Evolutionary conservation across 768 basidiomycete species (phyloP), one percentile per base, ranked within the genome.

Genomic region (Cystofilobasidium ferigula): DNA sequence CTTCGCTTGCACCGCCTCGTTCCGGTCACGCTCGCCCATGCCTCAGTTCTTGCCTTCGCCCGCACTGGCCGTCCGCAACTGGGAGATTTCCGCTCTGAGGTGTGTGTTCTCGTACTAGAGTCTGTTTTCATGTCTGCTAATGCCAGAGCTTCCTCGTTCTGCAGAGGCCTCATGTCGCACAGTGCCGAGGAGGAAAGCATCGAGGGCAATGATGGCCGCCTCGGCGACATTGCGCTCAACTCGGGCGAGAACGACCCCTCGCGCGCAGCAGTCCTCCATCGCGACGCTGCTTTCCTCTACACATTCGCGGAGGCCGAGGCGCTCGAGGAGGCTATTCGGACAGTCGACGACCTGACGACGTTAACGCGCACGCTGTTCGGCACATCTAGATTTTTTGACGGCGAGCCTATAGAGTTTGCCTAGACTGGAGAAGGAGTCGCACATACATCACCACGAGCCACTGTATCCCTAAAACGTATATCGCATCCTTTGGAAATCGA

Each of bases 41-140:
- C 76, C 76, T 2, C 76, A 76, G 56, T 77, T 73, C 57, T 65
- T 77, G 1, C 74, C 76, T 26, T 70, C 69, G 0, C 73, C 75
- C 12, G 58, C 71, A 10, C 64, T 69, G 16, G 72, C 74, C 24
- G 70, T 77, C 38, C 40, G 54, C 1, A 36, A 32, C 4, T 68
- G 67, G 67, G 67, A 68, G 28, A 24, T 26, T 16, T 28, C 38
- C 20, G 67, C 62, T 22, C 56, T 68, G 34, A 36, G 40, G 35
- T 59, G 40, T 10, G 35, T 67, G 18, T 28, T 54, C 22, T 18
- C 34, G 18, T 16, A 24, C 6, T 2, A 35, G 26, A 6, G 28
- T 35, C 3, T 56, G 64, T 56, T 28, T 40, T 65, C 7, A 45
- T 65, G 22, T 32, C 57, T 32, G 16, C 63, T n/a, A n/a, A 32